phyloP scores from a whole-genome alignment of 768 basidiomycete genomes.

The Tephrocybe sp. region DNA sequence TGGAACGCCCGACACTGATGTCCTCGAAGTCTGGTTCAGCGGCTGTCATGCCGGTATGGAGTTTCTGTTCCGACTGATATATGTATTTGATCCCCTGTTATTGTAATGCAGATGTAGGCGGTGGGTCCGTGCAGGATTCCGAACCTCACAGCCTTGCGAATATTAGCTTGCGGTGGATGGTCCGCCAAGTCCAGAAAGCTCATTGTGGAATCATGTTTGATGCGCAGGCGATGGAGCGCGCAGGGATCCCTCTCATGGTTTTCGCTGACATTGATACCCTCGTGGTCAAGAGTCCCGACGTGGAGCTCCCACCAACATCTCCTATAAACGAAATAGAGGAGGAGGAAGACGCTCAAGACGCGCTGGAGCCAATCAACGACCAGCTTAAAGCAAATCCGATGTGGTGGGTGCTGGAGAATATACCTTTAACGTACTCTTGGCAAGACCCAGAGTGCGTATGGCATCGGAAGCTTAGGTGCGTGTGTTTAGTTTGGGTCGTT shows the following conservation, averaged over 20 bases:
- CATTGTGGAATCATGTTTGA: constrained; percentile 65
- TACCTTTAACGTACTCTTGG: constrained; percentile 54
- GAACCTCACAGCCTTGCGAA: constrained; percentile 48
- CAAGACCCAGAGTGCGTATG: constrained; percentile 57
- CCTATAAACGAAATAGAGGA: constrained; percentile 7
- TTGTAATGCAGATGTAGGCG: constrained; percentile 84
- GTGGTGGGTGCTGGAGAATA: constrained; percentile 78
- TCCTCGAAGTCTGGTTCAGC: constrained; percentile 80
- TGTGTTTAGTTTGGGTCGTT: constrained; percentile 5
- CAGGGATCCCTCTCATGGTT: constrained; percentile 3
- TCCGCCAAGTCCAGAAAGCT: constrained; percentile 59
- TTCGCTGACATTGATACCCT: not conserved
- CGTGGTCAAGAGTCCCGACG: constrained; percentile 23
- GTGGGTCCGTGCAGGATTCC: constrained; percentile 52
- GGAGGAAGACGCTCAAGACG: constrained; percentile 27
- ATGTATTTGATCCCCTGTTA: too few relatives aligned
- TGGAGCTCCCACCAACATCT: constrained; percentile 36
- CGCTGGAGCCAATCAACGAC: constrained; percentile 57
- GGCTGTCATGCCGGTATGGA: constrained; percentile 73
- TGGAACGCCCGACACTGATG: constrained; percentile 35
- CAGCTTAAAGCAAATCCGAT: constrained; percentile 36
- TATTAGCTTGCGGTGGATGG: constrained; percentile 78
- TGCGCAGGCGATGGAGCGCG: constrained; percentile 40
- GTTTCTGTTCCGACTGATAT: too few relatives aligned
- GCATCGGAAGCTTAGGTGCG: constrained; percentile 58